Percentiles rank a stretch among this genome's conserved stretches.
Conservation (phyloP, 2,329 filamentous ascomycete species). For the Neopestalotiopsis sp. region DNA sequence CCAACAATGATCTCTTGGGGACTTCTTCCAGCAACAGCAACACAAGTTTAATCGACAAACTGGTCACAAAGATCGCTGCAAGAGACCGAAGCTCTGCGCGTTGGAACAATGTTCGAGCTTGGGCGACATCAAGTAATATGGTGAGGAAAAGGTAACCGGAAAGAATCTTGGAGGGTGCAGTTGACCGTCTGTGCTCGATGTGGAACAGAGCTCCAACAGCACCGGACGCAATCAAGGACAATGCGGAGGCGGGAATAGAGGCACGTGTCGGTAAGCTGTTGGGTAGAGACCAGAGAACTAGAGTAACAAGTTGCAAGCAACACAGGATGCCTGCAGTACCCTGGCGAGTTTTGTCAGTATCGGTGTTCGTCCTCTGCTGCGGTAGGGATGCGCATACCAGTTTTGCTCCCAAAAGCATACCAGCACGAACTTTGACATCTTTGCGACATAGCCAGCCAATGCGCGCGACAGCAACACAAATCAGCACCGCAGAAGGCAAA, state of each 20-base stretch:
- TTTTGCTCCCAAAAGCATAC: slow-evolving; percentile 6
- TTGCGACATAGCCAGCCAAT: background rate
- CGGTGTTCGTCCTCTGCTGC: background rate
- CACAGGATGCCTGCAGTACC: background rate
- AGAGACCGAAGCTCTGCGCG: background rate
- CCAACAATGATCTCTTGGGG: slow-evolving; percentile 31
- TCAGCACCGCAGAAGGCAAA: background rate
- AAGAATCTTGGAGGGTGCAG: slow-evolving; percentile 11
- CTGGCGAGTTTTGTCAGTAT: background rate
- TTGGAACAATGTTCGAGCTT: slow-evolving; percentile 3
- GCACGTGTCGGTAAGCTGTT: background rate
- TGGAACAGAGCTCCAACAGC: slow-evolving; percentile 6
- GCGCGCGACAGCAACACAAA: background rate
- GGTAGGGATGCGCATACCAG: slow-evolving; percentile 4
- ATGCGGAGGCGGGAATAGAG: background rate
- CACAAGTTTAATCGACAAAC: slow-evolving; percentile 31
- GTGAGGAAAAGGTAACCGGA: background rate
- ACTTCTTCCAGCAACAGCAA: slow-evolving; percentile 38
- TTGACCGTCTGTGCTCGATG: slow-evolving; percentile 8
- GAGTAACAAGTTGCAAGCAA: slow-evolving; percentile 1
- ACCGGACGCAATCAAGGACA: slow-evolving; percentile 1
- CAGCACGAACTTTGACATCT: background rate
- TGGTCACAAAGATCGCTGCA: slow-evolving; percentile 29
- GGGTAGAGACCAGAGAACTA: slow-evolving; percentile 11
- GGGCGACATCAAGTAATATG: slow-evolving; percentile 9